phyloP scores from a whole-genome alignment of 352 stramenopile genomes.

The Phytophthora fragariaefolia region DNA sequence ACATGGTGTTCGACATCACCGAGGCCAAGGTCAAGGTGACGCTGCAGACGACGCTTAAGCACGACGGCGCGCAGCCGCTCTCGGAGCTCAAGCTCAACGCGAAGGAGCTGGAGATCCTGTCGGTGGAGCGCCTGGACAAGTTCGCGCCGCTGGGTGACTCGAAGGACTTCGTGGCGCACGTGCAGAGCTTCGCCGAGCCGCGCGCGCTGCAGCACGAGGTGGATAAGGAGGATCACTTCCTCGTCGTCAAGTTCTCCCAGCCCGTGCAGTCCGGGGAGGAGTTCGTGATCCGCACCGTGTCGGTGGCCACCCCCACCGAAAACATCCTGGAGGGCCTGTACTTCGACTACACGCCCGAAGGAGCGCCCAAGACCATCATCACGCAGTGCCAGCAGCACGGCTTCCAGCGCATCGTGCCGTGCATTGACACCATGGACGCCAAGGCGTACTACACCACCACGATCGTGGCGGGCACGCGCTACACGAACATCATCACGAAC shows the following conservation, averaged over 20 bases:
- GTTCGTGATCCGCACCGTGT: conserved; percentile 76
- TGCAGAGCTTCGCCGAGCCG: conserved; percentile 55
- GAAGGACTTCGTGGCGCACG: conserved; percentile 68
- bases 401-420: conserved; percentile 81
- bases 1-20: conserved; percentile 84
- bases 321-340: conserved; percentile 85
- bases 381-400: conserved; percentile 85
- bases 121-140: conserved; percentile 56
- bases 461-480: conserved; percentile 71
- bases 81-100: conserved; percentile 74
- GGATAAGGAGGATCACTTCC: conserved; percentile 72
- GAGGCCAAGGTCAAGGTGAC: conserved; percentile 66
- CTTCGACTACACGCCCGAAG: conserved; percentile 79
- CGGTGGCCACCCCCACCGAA: conserved; percentile 66
- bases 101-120: conserved; percentile 74
- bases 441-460: conserved; percentile 87
- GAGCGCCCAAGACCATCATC: conserved; percentile 78
- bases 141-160: conserved; percentile 49
- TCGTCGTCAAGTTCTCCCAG: conserved; percentile 64
- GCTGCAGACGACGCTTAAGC: conserved; percentile 73
- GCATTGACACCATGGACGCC: conserved; percentile 82
- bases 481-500: conserved; percentile 87
- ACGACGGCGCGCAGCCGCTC: conserved; percentile 46
- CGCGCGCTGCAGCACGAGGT: conserved; percentile 57
- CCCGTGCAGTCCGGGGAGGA: conserved; percentile 64